phyloP scores from a whole-genome alignment of 306 rosid genomes.

The Pyrus pyrifolia region DNA sequence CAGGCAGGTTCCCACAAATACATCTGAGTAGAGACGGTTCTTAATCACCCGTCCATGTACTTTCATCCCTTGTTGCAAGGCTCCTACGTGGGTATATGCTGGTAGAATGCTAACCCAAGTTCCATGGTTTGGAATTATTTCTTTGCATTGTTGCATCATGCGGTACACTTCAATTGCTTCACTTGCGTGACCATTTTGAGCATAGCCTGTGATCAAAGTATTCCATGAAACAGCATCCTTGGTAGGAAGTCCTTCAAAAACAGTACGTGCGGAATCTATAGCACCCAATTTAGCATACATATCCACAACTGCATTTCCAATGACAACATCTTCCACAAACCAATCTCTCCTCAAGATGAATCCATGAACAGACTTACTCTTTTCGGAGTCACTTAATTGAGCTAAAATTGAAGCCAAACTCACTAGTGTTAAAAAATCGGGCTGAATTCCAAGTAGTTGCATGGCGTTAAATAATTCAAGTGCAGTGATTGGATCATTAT shows the following conservation, averaged over 20 bases:
- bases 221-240: slow-evolving; percentile 46
- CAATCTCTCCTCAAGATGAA: slow-evolving; percentile 35
- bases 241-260: slow-evolving; percentile 33
- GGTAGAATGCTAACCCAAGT: slow-evolving; percentile 46
- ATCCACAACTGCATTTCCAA: slow-evolving; percentile 46
- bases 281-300: slow-evolving; percentile 47
- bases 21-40: slow-evolving; percentile 26
- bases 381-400: slow-evolving; percentile 26
- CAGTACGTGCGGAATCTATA: slow-evolving; percentile 22
- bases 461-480: slow-evolving; percentile 27
- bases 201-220: slow-evolving; percentile 39
- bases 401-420: slow-evolving; percentile 47
- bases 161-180: slow-evolving; percentile 35
- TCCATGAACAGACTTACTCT: slow-evolving; percentile 32
- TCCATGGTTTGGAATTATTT: slow-evolving; percentile 37
- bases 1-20: slow-evolving; percentile 42
- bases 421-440: slow-evolving; percentile 32
- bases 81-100: slow-evolving; percentile 39
- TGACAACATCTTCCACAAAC: slow-evolving; percentile 27
- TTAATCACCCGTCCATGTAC: slow-evolving; percentile 42
- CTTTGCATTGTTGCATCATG: slow-evolving; percentile 26
- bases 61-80: slow-evolving; percentile 43
- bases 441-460: slow-evolving; percentile 18
- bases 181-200: slow-evolving; percentile 47
- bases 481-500: slow-evolving; percentile 28